Base-by-base conservation (phyloP, 2,329 filamentous ascomycete species). In the Microdochium nivale region DNA sequence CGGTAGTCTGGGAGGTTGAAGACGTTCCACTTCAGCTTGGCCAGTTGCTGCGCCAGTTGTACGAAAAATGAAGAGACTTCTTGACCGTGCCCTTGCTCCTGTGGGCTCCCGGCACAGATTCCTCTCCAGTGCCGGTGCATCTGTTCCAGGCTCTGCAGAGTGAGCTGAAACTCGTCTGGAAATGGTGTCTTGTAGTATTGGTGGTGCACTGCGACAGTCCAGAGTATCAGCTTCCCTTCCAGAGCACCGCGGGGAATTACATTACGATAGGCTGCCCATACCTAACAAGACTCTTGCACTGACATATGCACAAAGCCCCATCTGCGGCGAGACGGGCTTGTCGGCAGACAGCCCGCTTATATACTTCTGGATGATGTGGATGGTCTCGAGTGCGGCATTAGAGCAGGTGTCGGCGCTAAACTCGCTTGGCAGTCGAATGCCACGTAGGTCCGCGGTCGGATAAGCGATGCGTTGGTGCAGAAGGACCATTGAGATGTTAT, bases 381-480 rank as follows among this genome's bases (percentile, higher is more conserved):
- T 16, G 4, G 33, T 37, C 14, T 37, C 33, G 33, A 37, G 5
- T 0, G 68, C 68, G 0, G 71, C 70, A 8, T 60, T 54, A 23
- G 69, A 59, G 49, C 71, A 73, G 0, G 70, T 71, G 52, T 72
- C 70, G 5, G 67, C 64, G 48, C 67, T 71, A n/a, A 61, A 67
- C 2, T 58, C 53, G n/a, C 63, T 70, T 0, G 70, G 68, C 1
- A 71, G 58, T 9, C 63, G 61, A 21, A 69, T 56, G 59, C 55
- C 21, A 54, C 57, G 53, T 62, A 64, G 69, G 9, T 65, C 60
- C 1, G 59, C 47, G 1, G 63, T 59, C 0, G 67, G 67, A 50
- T 69, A 70, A 2, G 70, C 71, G 21, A 74, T 70, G 13, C 62
- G 60, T 47, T 71, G 68, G 50, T 73, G 70, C 1, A 73, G 60